Evolutionary conservation across 1,139 yeast genomes (phyloP), one percentile per base, ranked within the genome.

Genomic region (Suhomyces guaymorum): DNA sequence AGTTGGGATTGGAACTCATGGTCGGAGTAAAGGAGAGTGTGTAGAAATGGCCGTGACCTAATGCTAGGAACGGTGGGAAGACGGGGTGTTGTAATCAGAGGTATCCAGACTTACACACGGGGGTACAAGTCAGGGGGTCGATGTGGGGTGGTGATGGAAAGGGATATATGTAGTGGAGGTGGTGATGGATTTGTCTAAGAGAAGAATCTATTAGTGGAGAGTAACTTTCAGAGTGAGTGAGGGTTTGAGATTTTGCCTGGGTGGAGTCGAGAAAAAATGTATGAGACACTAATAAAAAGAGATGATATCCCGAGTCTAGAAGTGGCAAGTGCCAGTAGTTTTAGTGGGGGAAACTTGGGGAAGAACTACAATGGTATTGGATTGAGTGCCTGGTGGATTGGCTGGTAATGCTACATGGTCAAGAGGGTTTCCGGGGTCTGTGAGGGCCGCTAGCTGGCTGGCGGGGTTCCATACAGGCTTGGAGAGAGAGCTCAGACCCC

Each of bases 231-330:
- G 19, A 26, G 24, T 26, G 26, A 19, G 36, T 36, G 39, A 32
- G 39, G 30, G 32, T 31, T 36, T 32, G 30, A 30, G 38, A 11
- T 23, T 24, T 30, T 30, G 28, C 16, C 28, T 25, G 29, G 30
- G 28, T 19, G 30, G 24, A 35, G 28, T 15, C 31, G n/a, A n/a
- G 35, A 31, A 28, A 26, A 22, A 31, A 24, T 35, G 33, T 23
- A 24, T 24, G 35, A 30, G 38, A 35, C 38, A 31, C 38, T 22
- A 27, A 35, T 13, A 30, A 30, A 28, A 24, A n/a, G n/a, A n/a
- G n/a, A 16, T 11, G 16, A 18, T 8, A 7, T 16, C 5, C n/a
- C n/a, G n/a, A n/a, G n/a, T n/a, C n/a, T n/a, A n/a, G n/a, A n/a
- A n/a, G n/a, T n/a, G n/a, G n/a, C n/a, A n/a, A n/a, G n/a, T n/a